A percentile compares a stretch with the other conserved stretches of the same genome.
phyloP scores from a whole-genome alignment of 2,329 filamentous ascomycete genomes.

The Cladosporium velox region DNA sequence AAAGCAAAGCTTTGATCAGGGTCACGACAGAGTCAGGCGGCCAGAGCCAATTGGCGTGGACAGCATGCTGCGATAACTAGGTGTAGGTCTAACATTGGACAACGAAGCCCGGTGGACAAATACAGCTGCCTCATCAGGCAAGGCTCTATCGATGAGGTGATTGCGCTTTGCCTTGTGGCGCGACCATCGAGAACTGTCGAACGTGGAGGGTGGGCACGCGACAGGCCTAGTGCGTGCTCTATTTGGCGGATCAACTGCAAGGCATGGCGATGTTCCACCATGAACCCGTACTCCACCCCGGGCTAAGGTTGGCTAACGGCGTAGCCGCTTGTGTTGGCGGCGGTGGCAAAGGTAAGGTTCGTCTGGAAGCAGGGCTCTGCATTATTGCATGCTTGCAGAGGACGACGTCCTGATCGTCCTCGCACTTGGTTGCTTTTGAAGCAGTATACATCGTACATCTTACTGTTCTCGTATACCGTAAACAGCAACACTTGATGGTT shows the following conservation, averaged over 20 bases:
- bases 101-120: not conserved
- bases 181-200: not conserved
- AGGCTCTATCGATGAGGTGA: not conserved
- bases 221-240: not conserved
- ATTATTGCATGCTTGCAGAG: not conserved
- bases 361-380: not conserved
- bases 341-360: not conserved
- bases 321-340: not conserved
- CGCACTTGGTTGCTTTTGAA: not conserved
- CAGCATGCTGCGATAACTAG: not conserved
- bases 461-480: not conserved
- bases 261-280: not conserved
- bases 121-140: slow-evolving; percentile 5
- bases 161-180: slow-evolving; percentile 3
- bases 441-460: not conserved
- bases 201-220: not conserved
- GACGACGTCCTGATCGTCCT: not conserved
- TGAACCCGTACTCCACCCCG: not conserved
- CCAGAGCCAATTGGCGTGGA: not conserved
- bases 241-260: not conserved
- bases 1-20: not conserved
- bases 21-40: not conserved
- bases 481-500: not conserved
- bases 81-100: not conserved
- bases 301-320: not conserved